Conservation (phyloP, 73 alveolate species). For the Paramecium biaurelia region DNA sequence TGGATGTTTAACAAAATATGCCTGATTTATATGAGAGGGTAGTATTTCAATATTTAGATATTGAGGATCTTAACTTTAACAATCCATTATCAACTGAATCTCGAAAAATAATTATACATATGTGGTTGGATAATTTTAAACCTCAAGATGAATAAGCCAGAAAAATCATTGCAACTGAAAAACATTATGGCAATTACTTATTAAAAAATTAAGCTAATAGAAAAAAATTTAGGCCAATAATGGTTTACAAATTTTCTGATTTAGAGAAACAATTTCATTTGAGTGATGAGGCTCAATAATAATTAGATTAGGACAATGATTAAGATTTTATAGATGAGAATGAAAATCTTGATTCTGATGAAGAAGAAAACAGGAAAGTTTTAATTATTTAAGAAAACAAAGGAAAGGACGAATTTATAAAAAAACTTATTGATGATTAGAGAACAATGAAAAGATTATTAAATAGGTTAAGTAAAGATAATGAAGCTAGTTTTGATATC, state of each 20-base stretch:
- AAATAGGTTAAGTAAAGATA: background rate
- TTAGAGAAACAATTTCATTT: background rate
- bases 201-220: background rate
- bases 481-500: background rate
- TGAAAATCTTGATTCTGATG: background rate
- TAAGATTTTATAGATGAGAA: background rate
- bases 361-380: background rate
- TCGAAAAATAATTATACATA: background rate
- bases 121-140: constrained; percentile 5
- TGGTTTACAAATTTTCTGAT: background rate
- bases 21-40: background rate
- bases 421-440: background rate
- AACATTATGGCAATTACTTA: background rate
- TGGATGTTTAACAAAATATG: background rate
- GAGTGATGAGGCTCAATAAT: background rate
- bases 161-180: background rate
- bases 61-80: background rate
- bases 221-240: background rate
- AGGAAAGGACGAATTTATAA: background rate
- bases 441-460: background rate
- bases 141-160: background rate
- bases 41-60: background rate
- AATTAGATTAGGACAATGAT: background rate
- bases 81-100: background rate
- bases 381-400: background rate